Conservation (phyloP, 2,329 filamentous ascomycete genomes). For the Thermothelomyces thermophilus region DNA sequence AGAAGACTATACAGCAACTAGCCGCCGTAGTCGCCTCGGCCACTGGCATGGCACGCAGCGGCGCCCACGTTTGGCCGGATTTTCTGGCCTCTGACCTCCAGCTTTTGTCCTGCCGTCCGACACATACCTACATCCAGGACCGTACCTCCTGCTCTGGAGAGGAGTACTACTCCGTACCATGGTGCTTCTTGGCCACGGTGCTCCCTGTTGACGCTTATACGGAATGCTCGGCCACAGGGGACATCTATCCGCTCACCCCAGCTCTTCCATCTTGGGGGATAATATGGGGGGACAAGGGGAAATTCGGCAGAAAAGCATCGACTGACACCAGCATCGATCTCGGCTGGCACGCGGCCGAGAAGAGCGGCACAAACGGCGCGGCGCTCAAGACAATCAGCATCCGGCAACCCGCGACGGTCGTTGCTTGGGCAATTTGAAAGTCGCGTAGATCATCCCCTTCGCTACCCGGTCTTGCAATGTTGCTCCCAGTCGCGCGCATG, state of each 20-base stretch:
- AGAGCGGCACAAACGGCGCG: constrained; percentile 1
- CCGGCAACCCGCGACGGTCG: constrained; percentile 1
- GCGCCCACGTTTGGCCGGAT: not conserved
- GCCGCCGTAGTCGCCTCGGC: not conserved
- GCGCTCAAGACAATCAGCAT: not conserved
- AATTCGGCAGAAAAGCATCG: not conserved
- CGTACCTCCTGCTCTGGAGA: too few relatives aligned
- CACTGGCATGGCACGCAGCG: not conserved
- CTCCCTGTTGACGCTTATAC: not conserved
- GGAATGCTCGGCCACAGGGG: not conserved
- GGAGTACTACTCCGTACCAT: too few relatives aligned
- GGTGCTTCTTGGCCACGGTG: not conserved
- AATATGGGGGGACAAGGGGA: not conserved
- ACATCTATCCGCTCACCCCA: not conserved
- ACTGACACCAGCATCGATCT: not conserved
- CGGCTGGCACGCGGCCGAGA: too few relatives aligned
- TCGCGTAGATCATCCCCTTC: constrained; percentile 8
- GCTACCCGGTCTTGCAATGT: not conserved
- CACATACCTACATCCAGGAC: not conserved
- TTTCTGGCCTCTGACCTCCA: not conserved
- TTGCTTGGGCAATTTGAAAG: not conserved
- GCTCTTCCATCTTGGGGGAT: not conserved
- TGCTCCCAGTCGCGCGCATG: constrained; percentile 6
- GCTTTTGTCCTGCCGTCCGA: not conserved
- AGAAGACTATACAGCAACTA: too few relatives aligned